Base-by-base conservation (phyloP, 78 protist genomes). In the Chrysochromulina tobinii region DNA sequence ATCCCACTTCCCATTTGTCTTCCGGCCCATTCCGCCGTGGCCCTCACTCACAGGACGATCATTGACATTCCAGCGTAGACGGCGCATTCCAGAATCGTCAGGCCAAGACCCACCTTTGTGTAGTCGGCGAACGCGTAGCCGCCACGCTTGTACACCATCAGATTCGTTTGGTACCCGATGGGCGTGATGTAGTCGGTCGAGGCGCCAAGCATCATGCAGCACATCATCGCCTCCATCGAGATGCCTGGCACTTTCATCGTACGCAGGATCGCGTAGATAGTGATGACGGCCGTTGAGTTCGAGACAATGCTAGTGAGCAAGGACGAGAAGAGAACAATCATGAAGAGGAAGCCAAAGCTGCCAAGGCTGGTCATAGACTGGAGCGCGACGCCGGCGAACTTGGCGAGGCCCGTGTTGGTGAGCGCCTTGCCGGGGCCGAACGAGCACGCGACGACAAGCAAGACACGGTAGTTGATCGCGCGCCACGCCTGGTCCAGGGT, bases 141-240 rank as follows among this genome's bases (percentile, higher is more conserved):
- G 11, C 93, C 93, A 3, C 59, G 69, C 5, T 53, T 38, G 58
- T 23, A 23, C 17, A 91, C 93, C 90, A 91, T 83, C 58, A 91
- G 69, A 75, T 91, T 91, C 6, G 93, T 91, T 81, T 91, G 93
- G 25, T 84, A 84, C 59, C 89, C 89, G 51, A 53, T n/a, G 25
- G 90, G 73, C 54, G 75, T 53, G 8, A 58, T 15, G 61, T 67
- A 87, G 66, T 61, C 25, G 64, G 83, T 2, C 25, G 84, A 87
- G 64, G n/a, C 64, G 38, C 66, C 67, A 20, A 87, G 14, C 81
- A 66, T 61, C 61, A 87, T 23, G 23, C 25, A 5, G 90, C 61
- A 9, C 67, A 81, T 53, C 53, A 57, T 12, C 67, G 4, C 38
- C 50, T 1, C 15, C 21, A 67, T 4, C 53, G 14, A 0, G 27